Conservation (phyloP, 257 asterid species). For the Fraxinus americana region DNA sequence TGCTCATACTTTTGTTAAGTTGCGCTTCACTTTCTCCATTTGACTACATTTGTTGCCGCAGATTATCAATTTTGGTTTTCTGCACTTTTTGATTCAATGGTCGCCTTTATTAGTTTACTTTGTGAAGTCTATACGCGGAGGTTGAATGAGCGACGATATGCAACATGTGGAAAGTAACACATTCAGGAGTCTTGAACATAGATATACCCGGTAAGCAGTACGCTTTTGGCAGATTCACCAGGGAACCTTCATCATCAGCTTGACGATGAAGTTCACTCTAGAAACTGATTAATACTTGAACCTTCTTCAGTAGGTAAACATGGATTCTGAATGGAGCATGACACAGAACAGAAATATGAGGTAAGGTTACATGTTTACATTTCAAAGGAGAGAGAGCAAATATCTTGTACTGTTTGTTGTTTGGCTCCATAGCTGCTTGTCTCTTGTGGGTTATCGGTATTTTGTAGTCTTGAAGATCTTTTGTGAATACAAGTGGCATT, state of each 20-base stretch:
- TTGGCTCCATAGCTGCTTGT: neutral
- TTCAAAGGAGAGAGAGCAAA: neutral
- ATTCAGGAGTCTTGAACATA: neutral
- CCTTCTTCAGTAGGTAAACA: neutral
- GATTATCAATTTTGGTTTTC: neutral
- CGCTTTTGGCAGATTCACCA: constrained; percentile 2
- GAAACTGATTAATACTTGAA: neutral
- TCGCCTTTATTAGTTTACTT: neutral
- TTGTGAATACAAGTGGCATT: neutral
- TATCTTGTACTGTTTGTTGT: neutral
- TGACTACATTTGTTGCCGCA: neutral
- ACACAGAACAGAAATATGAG: neutral
- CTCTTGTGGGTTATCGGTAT: neutral
- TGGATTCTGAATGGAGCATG: neutral
- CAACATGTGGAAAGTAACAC: neutral
- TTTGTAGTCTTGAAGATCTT: neutral
- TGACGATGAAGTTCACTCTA: neutral
- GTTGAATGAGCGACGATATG: neutral
- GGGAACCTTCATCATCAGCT: neutral
- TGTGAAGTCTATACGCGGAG: neutral
- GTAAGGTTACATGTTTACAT: neutral
- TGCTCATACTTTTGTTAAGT: neutral
- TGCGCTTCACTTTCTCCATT: neutral
- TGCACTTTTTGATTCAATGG: neutral
- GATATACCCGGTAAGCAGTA: neutral